phyloP scores from a whole-genome alignment of 2,329 filamentous ascomycete genomes.

The Fusarium papillatum region DNA sequence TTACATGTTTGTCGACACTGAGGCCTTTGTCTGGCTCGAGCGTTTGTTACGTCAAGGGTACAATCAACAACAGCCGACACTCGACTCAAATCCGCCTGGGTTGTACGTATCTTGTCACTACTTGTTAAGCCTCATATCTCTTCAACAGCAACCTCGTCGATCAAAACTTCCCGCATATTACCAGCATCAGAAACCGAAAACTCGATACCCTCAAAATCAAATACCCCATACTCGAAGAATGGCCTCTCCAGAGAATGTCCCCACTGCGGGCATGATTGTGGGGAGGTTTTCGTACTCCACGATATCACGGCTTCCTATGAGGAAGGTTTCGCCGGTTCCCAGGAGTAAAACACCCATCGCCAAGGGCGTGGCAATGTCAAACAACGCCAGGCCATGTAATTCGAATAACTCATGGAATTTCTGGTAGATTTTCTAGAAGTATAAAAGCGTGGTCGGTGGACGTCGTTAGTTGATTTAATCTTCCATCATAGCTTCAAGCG shows the following conservation, averaged over 20 bases:
- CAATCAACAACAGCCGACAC: neutral
- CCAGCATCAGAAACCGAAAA: neutral
- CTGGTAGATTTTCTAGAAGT: neutral
- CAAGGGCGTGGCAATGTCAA: neutral
- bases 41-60: neutral
- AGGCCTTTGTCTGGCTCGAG: neutral
- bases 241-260: neutral
- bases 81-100: neutral
- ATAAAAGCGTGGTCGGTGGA: neutral
- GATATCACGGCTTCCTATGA: slow-evolving; percentile 1
- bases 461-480: neutral
- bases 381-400: neutral
- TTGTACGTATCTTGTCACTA: neutral
- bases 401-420: neutral
- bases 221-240: neutral
- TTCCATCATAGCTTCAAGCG: neutral
- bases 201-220: neutral
- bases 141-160: neutral
- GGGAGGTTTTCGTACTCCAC: neutral
- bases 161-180: neutral
- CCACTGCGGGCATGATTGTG: neutral
- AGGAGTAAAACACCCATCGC: neutral
- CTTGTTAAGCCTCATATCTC: neutral
- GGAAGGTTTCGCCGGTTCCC: slow-evolving; percentile 2
- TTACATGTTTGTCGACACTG: neutral